phyloP scores from a whole-genome alignment of 2,329 filamentous ascomycete genomes.

The Zalaria obscura region DNA sequence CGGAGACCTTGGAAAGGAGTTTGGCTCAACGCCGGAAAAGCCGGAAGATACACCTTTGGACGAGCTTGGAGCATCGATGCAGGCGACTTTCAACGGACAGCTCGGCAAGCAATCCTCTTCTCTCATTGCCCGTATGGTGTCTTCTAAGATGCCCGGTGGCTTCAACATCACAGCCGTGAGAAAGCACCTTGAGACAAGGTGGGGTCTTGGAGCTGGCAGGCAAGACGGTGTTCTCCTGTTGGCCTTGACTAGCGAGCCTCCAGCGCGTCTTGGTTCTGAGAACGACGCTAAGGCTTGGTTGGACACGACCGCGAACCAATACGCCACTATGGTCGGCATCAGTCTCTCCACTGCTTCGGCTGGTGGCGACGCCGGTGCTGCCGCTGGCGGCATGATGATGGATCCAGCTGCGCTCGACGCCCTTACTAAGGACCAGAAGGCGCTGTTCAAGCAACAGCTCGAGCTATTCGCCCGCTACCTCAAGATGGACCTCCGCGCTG shows the following conservation, averaged over 20 bases:
- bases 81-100: constrained; percentile 97
- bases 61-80: constrained; percentile 88
- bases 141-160: constrained; percentile 97
- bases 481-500: constrained; percentile 92
- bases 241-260: constrained; percentile 83
- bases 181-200: constrained; percentile 89
- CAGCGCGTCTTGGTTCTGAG: constrained; percentile 77
- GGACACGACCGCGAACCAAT: constrained; percentile 79
- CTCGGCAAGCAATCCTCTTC: constrained; percentile 93
- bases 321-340: constrained; percentile 71
- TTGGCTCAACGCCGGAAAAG: constrained; percentile 94
- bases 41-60: constrained; percentile 95
- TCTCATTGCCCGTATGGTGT: constrained; percentile 85
- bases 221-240: constrained; percentile 85
- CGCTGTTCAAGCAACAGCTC: constrained; percentile 95
- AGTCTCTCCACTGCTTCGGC: constrained; percentile 61
- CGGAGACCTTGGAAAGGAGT: constrained; percentile 94
- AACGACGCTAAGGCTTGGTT: constrained; percentile 84
- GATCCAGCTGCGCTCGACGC: constrained; percentile 94
- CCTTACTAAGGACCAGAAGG: constrained; percentile 88
- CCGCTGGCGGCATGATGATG: constrained; percentile 94
- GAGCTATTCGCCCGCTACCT: constrained; percentile 91
- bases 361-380: constrained; percentile 57
- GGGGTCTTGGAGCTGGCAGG: constrained; percentile 73
- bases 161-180: constrained; percentile 96